Evolutionary conservation across 208 protist genomes (phyloP).

Genomic region (Vickermania spadyakhi): DNA sequence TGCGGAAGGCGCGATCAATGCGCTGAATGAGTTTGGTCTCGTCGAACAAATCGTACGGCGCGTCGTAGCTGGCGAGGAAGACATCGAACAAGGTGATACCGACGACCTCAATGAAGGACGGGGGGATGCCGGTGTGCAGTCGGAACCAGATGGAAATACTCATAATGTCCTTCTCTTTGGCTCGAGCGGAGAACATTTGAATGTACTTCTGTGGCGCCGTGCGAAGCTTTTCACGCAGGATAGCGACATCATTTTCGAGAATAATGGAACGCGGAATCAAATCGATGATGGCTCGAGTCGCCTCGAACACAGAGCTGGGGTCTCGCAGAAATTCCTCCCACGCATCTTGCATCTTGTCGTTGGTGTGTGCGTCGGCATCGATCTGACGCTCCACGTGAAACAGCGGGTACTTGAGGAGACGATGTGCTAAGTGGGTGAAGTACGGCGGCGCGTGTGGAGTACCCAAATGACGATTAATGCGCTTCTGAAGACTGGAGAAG

Average conservation of each 20-base stretch:
- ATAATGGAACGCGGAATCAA: not conserved
- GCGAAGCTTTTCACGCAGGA: slow-evolving; percentile 5
- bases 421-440: slow-evolving; percentile 3
- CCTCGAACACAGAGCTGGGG: slow-evolving; percentile 1
- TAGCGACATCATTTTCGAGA: not conserved
- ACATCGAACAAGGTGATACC: slow-evolving; percentile 3
- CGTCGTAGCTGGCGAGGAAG: slow-evolving; percentile 6
- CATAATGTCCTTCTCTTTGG: slow-evolving; percentile 3
- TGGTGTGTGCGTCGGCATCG: not conserved
- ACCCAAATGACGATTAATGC: not conserved
- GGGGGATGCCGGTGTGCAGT: slow-evolving; percentile 4
- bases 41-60: not conserved
- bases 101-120: not conserved
- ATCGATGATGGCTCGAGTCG: not conserved
- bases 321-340: slow-evolving; percentile 11
- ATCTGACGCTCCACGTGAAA: not conserved
- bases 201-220: not conserved
- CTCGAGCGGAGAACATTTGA: not conserved
- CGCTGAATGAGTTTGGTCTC: not conserved
- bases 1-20: slow-evolving; percentile 4
- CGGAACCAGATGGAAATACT: slow-evolving; percentile 6
- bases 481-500: not conserved
- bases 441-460: slow-evolving; percentile 2
- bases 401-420: not conserved
- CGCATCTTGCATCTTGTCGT: slow-evolving; percentile 1